Evolutionary conservation across 176 grass and related monocot genomes (phyloP).

Genomic region (Sorghum bicolor): Sorghum_bicolor_NCBIv3 NC_012871.2:75149501-75150000

Average conservation of each 20-base stretch:
- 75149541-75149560: not conserved
- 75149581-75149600: not conserved
- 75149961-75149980: constrained; percentile 17
- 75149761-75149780: constrained; percentile 96
- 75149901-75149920: not conserved
- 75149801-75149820: constrained; percentile 82
- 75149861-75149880: constrained; percentile 69
- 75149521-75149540: constrained; percentile 88
- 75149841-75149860: constrained; percentile 93
- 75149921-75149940: constrained; percentile 9
- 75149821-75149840: constrained; percentile 59
- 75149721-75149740: constrained; percentile 69
- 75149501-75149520: constrained; percentile 68
- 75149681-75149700: constrained; percentile 70
- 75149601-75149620: constrained; percentile 56
- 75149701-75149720: constrained; percentile 87
- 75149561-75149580: not conserved
- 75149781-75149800: constrained; percentile 89
- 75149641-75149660: constrained; percentile 58
- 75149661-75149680: constrained; percentile 67
- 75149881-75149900: constrained; percentile 19
- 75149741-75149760: constrained; percentile 90
- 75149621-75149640: constrained; percentile 81
- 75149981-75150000: not conserved
- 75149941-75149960: not conserved